phyloP scores from a whole-genome alignment of 139 green algal genomes.

The Prasinococcaceae sp. region DNA sequence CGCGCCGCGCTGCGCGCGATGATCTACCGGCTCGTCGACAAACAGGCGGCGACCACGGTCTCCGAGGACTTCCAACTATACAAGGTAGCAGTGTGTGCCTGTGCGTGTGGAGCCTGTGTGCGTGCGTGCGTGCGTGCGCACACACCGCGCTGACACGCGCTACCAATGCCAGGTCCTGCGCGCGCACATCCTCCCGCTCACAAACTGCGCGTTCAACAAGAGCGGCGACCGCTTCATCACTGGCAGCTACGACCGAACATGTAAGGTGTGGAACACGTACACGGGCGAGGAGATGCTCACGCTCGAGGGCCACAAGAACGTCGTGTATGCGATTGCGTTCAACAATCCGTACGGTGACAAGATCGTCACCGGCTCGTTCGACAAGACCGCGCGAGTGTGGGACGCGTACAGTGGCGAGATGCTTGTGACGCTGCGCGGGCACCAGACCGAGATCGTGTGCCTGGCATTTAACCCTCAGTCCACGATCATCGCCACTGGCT shows the following conservation, averaged over 20 bases:
- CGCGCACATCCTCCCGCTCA: slow-evolving; percentile 56
- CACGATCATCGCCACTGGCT: slow-evolving; percentile 48
- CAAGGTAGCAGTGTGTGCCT: too few species aligned
- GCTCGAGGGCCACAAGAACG: slow-evolving; percentile 61
- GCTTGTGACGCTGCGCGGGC: slow-evolving; percentile 40
- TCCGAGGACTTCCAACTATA: slow-evolving; percentile 41
- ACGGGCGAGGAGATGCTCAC: slow-evolving; percentile 52
- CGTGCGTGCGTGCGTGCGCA: too few species aligned
- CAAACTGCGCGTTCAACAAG: slow-evolving; percentile 72
- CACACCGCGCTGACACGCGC: background rate
- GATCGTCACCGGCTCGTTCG: slow-evolving; percentile 54
- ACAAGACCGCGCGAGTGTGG: slow-evolving; percentile 30
- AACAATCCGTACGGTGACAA: slow-evolving; percentile 67
- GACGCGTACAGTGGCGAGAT: background rate
- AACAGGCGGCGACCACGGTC: slow-evolving; percentile 34
- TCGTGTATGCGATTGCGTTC: slow-evolving; percentile 64
- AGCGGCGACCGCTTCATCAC: slow-evolving; percentile 57
- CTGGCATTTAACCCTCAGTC: slow-evolving; percentile 50
- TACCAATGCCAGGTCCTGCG: slow-evolving; percentile 36
- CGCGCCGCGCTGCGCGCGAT: slow-evolving; percentile 33
- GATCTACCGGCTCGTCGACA: slow-evolving; percentile 36
- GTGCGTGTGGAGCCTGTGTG: too few species aligned
- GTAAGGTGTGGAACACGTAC: slow-evolving; percentile 51
- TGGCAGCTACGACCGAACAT: slow-evolving; percentile 56
- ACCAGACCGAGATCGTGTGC: slow-evolving; percentile 60